These are phyloP conservation scores for Pseudogymnoascus sp. DNA, from an alignment of 2,329 filamentous ascomycete genomes.

Conservation along the genomic window DNA sequence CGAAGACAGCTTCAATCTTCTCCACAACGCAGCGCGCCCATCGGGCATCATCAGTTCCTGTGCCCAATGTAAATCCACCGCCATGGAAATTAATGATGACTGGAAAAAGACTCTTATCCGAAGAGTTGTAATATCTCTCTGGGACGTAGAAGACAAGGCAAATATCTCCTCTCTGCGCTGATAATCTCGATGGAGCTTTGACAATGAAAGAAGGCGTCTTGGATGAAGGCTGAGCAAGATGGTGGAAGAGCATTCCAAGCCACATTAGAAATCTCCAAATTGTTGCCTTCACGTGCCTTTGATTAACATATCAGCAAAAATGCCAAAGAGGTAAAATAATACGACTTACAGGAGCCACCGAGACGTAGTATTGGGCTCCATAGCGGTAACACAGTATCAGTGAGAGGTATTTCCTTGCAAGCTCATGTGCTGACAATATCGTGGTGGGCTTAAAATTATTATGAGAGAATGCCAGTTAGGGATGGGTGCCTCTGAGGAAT, in stretches of 20 bases:
- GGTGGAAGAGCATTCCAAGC: constrained; percentile 29
- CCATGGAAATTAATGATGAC: constrained; percentile 62
- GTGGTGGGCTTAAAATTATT: not conserved
- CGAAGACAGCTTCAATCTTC: constrained; percentile 47
- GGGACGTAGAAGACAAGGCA: constrained; percentile 39
- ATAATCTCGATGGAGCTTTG: constrained; percentile 26
- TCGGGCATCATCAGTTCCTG: constrained; percentile 55
- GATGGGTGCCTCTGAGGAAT: not conserved
- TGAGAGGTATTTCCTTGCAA: not conserved
- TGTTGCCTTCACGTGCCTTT: constrained; percentile 23
- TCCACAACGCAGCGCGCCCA: constrained; percentile 50
- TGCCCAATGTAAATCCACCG: constrained; percentile 59
- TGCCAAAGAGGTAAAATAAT: not conserved
- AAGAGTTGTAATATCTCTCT: constrained; percentile 28
- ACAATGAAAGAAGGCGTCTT: constrained; percentile 27
- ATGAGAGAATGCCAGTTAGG: not conserved
- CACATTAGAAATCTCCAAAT: constrained; percentile 30
- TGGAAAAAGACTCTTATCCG: constrained; percentile 32
- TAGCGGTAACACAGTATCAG: not conserved
- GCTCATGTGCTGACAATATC: not conserved
- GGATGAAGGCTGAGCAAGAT: constrained; percentile 26
- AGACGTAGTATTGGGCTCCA: not conserved
- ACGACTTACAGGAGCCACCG: not conserved
- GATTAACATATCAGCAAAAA: not conserved
- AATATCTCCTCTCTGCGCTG: constrained; percentile 26